Conservation (phyloP, 2,329 filamentous ascomycete genomes). For the Epichloe glyceriae region DNA sequence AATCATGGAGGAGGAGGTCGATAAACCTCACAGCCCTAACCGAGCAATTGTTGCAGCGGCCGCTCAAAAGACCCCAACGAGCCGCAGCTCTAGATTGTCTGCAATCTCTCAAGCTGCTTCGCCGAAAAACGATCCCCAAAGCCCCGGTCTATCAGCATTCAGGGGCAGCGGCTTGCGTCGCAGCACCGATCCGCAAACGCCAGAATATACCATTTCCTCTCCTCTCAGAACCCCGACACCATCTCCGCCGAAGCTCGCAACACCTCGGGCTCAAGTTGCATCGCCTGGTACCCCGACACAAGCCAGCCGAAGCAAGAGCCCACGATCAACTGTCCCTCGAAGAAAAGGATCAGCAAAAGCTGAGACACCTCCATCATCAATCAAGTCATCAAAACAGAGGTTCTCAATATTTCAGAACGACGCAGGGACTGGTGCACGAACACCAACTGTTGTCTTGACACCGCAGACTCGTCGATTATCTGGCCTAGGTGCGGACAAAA, state of each 20-base stretch:
- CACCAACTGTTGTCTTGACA: constrained; percentile 50
- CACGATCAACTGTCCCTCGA: constrained; percentile 7
- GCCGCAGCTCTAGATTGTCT: constrained; percentile 8
- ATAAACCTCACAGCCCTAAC: constrained; percentile 31
- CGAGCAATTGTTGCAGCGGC: constrained; percentile 22
- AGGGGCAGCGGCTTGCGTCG: constrained; percentile 35
- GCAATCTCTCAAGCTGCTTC: constrained; percentile 16
- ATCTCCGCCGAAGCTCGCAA: constrained; percentile 13
- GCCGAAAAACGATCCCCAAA: constrained; percentile 27
- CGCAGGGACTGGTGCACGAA: constrained; percentile 39
- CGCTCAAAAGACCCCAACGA: constrained; percentile 10
- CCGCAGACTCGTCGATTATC: constrained; percentile 40
- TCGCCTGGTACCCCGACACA: background rate
- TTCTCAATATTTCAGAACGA: constrained; percentile 40
- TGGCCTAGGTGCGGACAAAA: constrained; percentile 55
- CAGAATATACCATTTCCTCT: constrained; percentile 9
- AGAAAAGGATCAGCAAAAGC: constrained; percentile 5
- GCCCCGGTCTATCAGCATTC: constrained; percentile 41
- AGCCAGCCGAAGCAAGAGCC: constrained; percentile 6
- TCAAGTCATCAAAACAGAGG: constrained; percentile 15
- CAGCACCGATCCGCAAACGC: constrained; percentile 27
- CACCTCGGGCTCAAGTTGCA: constrained; percentile 7
- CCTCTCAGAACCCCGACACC: constrained; percentile 11
- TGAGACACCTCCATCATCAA: constrained; percentile 9
- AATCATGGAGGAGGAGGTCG: constrained; percentile 45